Base-by-base conservation (phyloP, 768 basidiomycete genomes). In the Infundibulicybe gibba region DNA sequence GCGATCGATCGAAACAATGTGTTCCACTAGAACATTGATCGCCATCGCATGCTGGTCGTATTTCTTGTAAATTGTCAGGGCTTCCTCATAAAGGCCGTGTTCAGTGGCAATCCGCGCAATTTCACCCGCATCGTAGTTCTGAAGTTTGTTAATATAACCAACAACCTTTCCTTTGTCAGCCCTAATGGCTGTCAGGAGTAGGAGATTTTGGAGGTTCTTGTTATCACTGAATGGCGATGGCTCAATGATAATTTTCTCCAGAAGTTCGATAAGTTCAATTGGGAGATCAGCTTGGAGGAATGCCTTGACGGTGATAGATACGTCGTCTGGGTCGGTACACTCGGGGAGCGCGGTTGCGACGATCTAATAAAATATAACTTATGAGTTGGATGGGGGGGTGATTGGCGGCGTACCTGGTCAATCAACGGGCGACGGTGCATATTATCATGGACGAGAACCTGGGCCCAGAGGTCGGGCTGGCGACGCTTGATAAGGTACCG, bases 141-240 rank as follows among this genome's bases (percentile, higher is more conserved):
- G 83, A 30, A 99, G 80, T 67, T 94, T 94, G 76, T 94, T 92
- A 75, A 99, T 97, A 64, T 98, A 98, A 21, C 87, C 85, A 53
- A 97, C 92, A 39, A 99, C 97, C 69, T 97, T 97, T 61, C 94
- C 94, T 71, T 97, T 97, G 70, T 98, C 97, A 3, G 95, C 90
- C 47, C 94, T 90, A 58, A 99, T 90, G 40, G 97, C 93, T 6
- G 97, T 99, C 51, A 99, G 75, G 57, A 99, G 76, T 45, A 99
- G 70, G 47, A 99, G 76, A 65, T 97, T 97, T 72, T 99, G 95
- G 32, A 99, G 77, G 63, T 93, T 97, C 60, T 83, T 83, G 73
- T 99, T 98, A 68, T 99, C 97, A 61, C 86, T 91, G 80, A 99
- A 98, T 6, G 97, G 90, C 15, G 95, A 97, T 3, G 89, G 87